Base-by-base conservation (phyloP, 257 asterid genomes). In the Solanum ossicruentum region DNA sequence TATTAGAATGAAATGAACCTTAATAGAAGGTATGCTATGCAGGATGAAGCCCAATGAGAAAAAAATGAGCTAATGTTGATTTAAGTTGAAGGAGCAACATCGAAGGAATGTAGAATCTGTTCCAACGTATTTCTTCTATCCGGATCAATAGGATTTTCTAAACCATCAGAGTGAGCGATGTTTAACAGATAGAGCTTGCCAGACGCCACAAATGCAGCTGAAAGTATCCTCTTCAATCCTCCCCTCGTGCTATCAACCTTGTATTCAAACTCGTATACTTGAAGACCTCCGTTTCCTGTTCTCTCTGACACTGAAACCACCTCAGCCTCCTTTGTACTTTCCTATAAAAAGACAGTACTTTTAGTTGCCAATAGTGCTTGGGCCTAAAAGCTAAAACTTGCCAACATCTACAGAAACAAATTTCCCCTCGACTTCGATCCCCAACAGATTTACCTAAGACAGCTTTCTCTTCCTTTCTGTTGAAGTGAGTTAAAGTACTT, bases 191-290 rank as follows among this genome's bases (percentile, higher is more conserved):
- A 96, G 87, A 96, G 98, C 91, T 86, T 95, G 86, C 92, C 94
- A 15, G 98, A 92, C 4, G 91, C 82, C 66, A 92, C 98, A 84
- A 96, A 95, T 54, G 99, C 98, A 82, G 98, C 98, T 77, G 98
- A 89, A 88, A 96, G 92, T 8, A 96, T 91, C 90, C 98, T 91
- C 92, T 96, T 96, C 88, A 85, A 88, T 81, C 98, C 99, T 81
- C 98, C 98, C 75, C 98, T 89, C 23, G 93, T 91, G 92, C 99
- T 96, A 85, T 96, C 99, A 26, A 96, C 82, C 89, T 85, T 93
- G 91, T 96, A 96, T 85, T 96, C 99, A 87, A 96, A 90, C 90
- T 96, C 99, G 23, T 93, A 96, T 45, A 96, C 97, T 90, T 89
- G 95, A 86, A 92, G 88, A 36, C 98, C 98, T 73, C 70, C 90